These are phyloP conservation scores for Starmerella riodocensis DNA, from an alignment of 805 yeast genomes.

Conservation along the genomic window DNA sequence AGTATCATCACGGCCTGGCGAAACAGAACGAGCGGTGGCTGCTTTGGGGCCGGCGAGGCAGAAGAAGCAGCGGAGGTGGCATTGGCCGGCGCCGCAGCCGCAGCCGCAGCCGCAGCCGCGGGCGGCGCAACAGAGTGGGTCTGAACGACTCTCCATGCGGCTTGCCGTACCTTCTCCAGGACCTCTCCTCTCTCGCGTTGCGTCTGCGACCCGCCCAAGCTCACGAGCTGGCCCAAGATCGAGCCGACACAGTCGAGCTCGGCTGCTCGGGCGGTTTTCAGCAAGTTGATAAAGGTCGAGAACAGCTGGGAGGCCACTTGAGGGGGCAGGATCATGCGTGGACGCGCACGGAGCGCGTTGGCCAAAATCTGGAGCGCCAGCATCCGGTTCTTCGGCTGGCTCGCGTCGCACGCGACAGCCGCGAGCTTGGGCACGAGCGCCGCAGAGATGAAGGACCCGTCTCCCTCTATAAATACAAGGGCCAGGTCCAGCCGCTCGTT, in stretches of 20 bases:
- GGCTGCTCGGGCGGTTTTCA: slow-evolving; percentile 2
- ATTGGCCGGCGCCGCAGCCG: not conserved
- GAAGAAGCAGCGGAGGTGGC: not conserved
- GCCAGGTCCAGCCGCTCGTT: slow-evolving; percentile 1
- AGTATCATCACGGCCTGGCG: slow-evolving; percentile 2
- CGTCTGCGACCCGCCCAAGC: slow-evolving; percentile 1
- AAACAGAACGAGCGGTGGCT: not conserved
- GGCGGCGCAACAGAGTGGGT: too few species aligned
- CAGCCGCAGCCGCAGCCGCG: not conserved
- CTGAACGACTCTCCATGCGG: not conserved
- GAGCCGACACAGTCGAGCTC: slow-evolving; percentile 2
- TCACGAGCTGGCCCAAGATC: slow-evolving; percentile 10
- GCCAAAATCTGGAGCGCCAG: slow-evolving; percentile 5
- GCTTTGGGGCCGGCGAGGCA: not conserved
- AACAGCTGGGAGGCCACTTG: slow-evolving; percentile 4
- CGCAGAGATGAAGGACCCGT: slow-evolving; percentile 10
- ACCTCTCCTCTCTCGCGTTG: slow-evolving; percentile 1
- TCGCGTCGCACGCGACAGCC: not conserved
- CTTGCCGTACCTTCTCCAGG: not conserved
- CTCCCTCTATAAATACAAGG: slow-evolving; percentile 2
- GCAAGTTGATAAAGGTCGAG: not conserved
- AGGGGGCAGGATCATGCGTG: slow-evolving; percentile 9
- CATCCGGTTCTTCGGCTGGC: not conserved
- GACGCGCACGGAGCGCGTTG: slow-evolving; percentile 8
- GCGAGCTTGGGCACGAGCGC: not conserved